Evolutionary conservation across 495 filamentous ascomycete species (phyloP).

Genomic region (Hypomontagnella monticulosa): DNA sequence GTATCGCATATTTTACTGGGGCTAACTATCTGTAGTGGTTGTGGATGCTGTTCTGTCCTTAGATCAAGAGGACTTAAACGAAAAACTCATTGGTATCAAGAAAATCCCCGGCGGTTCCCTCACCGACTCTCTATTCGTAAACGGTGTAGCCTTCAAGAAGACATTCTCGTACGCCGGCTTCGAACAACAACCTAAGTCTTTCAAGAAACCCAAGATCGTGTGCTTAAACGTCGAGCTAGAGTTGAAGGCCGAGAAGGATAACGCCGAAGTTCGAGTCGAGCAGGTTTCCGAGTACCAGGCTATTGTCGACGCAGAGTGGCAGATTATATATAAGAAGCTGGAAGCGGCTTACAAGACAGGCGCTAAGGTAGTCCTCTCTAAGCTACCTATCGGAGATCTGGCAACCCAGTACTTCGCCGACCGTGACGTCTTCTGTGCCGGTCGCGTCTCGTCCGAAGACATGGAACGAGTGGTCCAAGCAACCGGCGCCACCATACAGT

Average conservation of each 20-base stretch:
- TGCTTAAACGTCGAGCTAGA: constrained; percentile 98
- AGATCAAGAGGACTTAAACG: constrained; percentile 96
- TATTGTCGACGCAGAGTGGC: constrained; percentile 98
- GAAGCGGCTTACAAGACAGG: constrained; percentile 92
- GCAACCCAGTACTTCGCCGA: constrained; percentile 99
- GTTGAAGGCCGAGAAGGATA: constrained; percentile 98
- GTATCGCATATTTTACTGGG: not conserved
- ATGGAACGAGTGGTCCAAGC: constrained; percentile 96
- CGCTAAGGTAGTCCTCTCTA: constrained; percentile 95
- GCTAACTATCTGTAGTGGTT: constrained; percentile 72
- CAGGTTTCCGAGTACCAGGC: constrained; percentile 99
- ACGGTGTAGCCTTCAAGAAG: constrained; percentile 99
- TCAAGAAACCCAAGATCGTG: constrained; percentile 91
- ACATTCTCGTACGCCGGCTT: constrained; percentile 99
- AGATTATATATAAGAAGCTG: constrained; percentile 99
- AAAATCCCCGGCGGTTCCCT: constrained; percentile 96
- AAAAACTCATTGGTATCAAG: constrained; percentile 97
- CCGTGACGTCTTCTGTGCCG: constrained; percentile 97
- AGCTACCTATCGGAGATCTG: constrained; percentile 96
- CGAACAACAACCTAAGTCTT: constrained; percentile 97
- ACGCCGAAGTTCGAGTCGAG: constrained; percentile 96
- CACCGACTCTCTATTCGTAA: constrained; percentile 95
- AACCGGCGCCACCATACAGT: constrained; percentile 90
- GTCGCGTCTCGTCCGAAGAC: constrained; percentile 90
- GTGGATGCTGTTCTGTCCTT: constrained; percentile 97